A percentile compares a stretch with the other conserved stretches of the same genome.
Evolutionary conservation across 2,329 filamentous ascomycete species (phyloP).

Genomic region (Epichloe sylvatica): DNA sequence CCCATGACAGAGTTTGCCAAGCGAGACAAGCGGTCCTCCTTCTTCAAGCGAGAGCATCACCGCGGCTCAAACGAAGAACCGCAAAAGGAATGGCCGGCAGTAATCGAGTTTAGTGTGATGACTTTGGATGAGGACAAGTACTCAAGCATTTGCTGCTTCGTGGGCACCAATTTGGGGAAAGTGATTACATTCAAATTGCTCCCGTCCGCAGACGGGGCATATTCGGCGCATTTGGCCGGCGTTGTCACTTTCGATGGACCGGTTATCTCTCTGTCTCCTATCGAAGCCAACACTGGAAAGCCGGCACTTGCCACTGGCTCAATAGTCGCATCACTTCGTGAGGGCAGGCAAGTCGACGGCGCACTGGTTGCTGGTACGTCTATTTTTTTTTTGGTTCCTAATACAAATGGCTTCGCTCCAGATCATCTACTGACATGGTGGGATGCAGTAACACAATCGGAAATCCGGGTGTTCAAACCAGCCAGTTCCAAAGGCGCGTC

Average conservation of each 20-base stretch:
- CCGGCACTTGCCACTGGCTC: conserved; percentile 62
- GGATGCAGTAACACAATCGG: conserved; percentile 46
- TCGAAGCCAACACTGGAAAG: conserved; percentile 64
- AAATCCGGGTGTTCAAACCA: conserved; percentile 79
- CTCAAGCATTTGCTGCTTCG: conserved; percentile 84
- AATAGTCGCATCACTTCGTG: conserved; percentile 62
- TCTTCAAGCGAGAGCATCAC: conserved; percentile 36
- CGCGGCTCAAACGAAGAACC: conserved; percentile 21
- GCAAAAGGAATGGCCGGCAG: conserved; percentile 59
- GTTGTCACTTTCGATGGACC: conserved; percentile 50
- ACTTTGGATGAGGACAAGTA: conserved; percentile 88
- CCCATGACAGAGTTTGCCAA: conserved; percentile 61
- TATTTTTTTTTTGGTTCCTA: not conserved
- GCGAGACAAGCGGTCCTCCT: conserved; percentile 60
- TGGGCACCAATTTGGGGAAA: conserved; percentile 74
- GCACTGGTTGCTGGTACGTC: conserved; percentile 58
- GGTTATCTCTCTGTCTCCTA: conserved; percentile 64
- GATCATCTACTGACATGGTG: not conserved
- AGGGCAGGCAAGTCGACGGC: conserved; percentile 63
- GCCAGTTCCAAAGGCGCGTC: conserved; percentile 78
- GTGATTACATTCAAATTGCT: conserved; percentile 83
- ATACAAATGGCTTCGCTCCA: not conserved
- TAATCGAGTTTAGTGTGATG: conserved; percentile 84
- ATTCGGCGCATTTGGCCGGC: conserved; percentile 59
- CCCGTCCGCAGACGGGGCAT: conserved; percentile 53